A percentile compares a stretch with the other conserved stretches of the same genome.
phyloP scores from a whole-genome alignment of 805 yeast species.

The Ogataea nitratoaversa region DNA sequence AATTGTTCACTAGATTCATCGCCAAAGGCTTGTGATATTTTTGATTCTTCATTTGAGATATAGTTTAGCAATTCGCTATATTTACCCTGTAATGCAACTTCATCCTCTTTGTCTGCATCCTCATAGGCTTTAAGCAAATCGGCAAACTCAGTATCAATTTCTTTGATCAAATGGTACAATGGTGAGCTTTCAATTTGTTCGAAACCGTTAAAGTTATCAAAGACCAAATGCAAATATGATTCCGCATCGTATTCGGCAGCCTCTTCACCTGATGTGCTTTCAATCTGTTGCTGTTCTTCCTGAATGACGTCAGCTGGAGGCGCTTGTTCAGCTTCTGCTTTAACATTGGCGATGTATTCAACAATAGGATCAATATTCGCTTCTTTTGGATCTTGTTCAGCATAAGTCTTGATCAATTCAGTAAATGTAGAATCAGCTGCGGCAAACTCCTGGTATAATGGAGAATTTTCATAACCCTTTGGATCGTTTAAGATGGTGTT shows the following conservation, averaged over 20 bases:
- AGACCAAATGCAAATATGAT: constrained; percentile 15
- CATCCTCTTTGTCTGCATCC: constrained; percentile 18
- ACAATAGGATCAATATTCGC: constrained; percentile 9
- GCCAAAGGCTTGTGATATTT: constrained; percentile 20
- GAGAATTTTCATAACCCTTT: constrained; percentile 17
- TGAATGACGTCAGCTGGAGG: too few species aligned
- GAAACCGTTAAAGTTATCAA: constrained; percentile 22
- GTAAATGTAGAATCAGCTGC: constrained; percentile 21
- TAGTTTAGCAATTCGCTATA: constrained; percentile 17
- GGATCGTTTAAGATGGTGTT: constrained; percentile 13
- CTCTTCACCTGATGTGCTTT: neutral
- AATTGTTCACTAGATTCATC: constrained; percentile 18
- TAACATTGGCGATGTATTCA: neutral
- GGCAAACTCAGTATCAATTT: constrained; percentile 24
- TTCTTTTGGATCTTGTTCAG: constrained; percentile 13
- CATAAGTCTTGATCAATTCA: constrained; percentile 10
- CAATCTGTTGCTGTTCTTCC: too few species aligned
- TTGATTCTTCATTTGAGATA: constrained; percentile 18
- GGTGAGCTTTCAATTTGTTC: constrained; percentile 19
- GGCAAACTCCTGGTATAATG: constrained; percentile 17
- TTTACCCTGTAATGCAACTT: constrained; percentile 12
- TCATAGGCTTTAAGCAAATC: constrained; percentile 17
- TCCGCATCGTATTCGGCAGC: constrained; percentile 5
- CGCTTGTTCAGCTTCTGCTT: neutral
- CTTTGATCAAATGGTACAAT: constrained; percentile 18